Evolutionary conservation across 345 rosid genomes (phyloP).

Genomic region (Mangifera indica): DNA sequence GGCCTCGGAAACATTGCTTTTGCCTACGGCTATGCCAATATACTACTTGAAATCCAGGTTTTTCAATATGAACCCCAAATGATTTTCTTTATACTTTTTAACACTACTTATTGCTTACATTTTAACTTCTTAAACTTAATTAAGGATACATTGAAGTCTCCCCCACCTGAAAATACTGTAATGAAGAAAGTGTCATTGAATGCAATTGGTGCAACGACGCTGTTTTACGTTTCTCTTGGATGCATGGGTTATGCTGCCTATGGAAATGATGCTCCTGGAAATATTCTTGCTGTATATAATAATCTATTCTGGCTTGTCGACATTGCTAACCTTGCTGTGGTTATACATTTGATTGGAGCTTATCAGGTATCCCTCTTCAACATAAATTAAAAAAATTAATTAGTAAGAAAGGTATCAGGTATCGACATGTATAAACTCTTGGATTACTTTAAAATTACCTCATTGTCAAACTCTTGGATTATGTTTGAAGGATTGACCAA

Average conservation of each 20-base stretch:
- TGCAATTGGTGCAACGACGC: constrained; percentile 24
- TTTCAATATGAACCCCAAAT: neutral
- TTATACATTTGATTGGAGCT: constrained; percentile 42
- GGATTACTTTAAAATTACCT: too few relatives aligned
- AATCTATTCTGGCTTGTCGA: constrained; percentile 43
- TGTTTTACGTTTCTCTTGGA: constrained; percentile 34
- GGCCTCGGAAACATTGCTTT: constrained; percentile 56
- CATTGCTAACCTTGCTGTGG: constrained; percentile 35
- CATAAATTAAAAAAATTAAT: too few relatives aligned
- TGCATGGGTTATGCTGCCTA: constrained; percentile 44
- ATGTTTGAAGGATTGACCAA: too few relatives aligned
- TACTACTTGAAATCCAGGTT: constrained; percentile 36
- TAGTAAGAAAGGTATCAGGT: too few relatives aligned
- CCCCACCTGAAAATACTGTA: constrained; percentile 40
- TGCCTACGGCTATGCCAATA: constrained; percentile 39
- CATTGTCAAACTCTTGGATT: too few relatives aligned
- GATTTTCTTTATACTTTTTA: neutral
- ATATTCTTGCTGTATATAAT: constrained; percentile 37
- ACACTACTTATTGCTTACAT: neutral
- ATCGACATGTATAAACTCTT: too few relatives aligned
- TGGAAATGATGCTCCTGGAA: constrained; percentile 38
- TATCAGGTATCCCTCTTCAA: constrained; percentile 35
- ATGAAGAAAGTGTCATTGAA: constrained; percentile 38
- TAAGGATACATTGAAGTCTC: constrained; percentile 41
- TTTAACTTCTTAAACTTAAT: neutral